Conservation (phyloP, 768 basidiomycete genomes). For the Lactarius trivialis region DNA sequence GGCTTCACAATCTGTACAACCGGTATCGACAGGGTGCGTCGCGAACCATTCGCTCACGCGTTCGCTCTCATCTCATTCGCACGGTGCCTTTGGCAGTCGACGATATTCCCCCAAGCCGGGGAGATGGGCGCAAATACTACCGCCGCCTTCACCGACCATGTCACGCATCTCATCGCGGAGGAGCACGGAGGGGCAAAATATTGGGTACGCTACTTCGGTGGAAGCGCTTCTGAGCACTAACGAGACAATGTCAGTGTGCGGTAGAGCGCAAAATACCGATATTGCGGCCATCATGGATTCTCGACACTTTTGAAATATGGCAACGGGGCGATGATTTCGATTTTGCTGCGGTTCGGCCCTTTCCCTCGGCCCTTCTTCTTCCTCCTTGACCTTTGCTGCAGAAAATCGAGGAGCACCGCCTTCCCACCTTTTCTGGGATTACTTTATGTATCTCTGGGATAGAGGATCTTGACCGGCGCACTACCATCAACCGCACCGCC, state of each 20-base stretch:
- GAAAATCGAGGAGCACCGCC: constrained; percentile 53
- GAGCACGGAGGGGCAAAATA: constrained; percentile 85
- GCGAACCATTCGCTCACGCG: background rate
- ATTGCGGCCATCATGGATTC: constrained; percentile 71
- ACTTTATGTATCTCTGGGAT: constrained; percentile 73
- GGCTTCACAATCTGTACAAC: constrained; percentile 67
- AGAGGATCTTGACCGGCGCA: constrained; percentile 51
- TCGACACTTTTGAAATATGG: constrained; percentile 66
- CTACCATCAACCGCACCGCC: constrained; percentile 57
- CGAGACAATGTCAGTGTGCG: constrained; percentile 53
- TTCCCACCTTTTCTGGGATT: constrained; percentile 68
- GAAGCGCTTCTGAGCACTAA: background rate
- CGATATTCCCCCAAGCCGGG: constrained; percentile 65
- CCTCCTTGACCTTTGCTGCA: constrained; percentile 28
- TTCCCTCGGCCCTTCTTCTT: background rate
- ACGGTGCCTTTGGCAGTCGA: constrained; percentile 38
- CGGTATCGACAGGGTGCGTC: constrained; percentile 71
- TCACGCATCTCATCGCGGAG: constrained; percentile 84
- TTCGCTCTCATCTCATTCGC: background rate
- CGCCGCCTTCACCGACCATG: constrained; percentile 71
- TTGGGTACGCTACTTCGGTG: constrained; percentile 39
- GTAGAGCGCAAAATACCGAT: constrained; percentile 76
- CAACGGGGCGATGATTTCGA: constrained; percentile 75
- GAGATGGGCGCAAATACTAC: constrained; percentile 73
- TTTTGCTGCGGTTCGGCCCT: constrained; percentile 42